Evolutionary conservation across 257 asterid species (phyloP), one percentile per base, ranked within the genome.

Genomic region (Plectranthus barbatus): DNA sequence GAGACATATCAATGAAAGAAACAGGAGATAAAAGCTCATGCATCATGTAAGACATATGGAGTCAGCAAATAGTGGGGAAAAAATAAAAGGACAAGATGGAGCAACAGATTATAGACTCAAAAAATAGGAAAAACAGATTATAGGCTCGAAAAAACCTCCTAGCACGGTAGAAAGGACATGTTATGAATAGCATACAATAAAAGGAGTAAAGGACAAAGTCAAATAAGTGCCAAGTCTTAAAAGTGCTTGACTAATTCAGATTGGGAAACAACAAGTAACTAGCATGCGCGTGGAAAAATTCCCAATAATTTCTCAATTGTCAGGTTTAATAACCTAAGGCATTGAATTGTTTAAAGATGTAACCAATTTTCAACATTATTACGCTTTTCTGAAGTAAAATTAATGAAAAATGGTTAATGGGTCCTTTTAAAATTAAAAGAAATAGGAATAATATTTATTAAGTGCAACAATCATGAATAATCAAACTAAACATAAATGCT

Each of bases 271-370:
- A 36, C 48, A 66, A 44, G 67, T 52, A 58, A 51, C 52, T 17
- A 60, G 42, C 39, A 21, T 3, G 20, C 29, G 59, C 31, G 47
- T 53, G 29, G 45, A 52, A 68, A 20, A 53, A 60, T 23, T 29
- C 70, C 42, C 13, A 64, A 29, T 57, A 64, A 44, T 34, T 24
- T 49, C 37, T 57, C 54, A 39, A 36, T 46, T 44, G 24, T 48
- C 44, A 68, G 37, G 57, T 56, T 29, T 5, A 40, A 42, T 42
- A 49, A 47, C 41, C 7, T 42, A 44, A 33, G 39, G 62, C 54
- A 36, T 17, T 64, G 9, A 46, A 31, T 14, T 56, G 39, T 67
- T 61, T 9, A 59, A 62, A 48, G 77, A 21, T 48, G 64, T 34
- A 44, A 46, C 62, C 9, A 47, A 39, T 6, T 70, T 45, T 66